These are phyloP conservation scores for Diaporthe helianthi DNA, from an alignment of 2,329 filamentous ascomycete genomes.

Conservation along the genomic window DNA sequence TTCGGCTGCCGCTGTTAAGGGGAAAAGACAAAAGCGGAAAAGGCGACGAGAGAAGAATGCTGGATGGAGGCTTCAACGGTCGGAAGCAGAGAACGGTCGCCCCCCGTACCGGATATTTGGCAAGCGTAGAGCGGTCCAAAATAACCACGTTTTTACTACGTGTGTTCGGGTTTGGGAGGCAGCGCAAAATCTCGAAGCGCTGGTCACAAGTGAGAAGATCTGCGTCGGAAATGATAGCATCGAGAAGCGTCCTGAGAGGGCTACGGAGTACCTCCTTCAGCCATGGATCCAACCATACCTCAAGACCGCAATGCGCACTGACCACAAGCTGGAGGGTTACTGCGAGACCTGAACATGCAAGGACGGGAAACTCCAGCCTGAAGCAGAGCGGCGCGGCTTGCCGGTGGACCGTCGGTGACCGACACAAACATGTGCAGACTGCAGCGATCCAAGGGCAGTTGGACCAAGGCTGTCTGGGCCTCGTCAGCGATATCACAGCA, in stretches of 20 bases:
- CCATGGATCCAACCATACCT: conserved; percentile 26
- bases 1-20: neutral
- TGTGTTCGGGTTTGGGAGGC: conserved; percentile 15
- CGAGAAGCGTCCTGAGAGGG: conserved; percentile 16
- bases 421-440: conserved; percentile 9
- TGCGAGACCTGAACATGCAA: conserved; percentile 12
- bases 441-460: conserved; percentile 17
- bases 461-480: conserved; percentile 1
- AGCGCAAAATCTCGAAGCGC: conserved; percentile 1
- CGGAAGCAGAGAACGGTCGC: conserved; percentile 5
- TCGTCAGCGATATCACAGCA: conserved; percentile 8
- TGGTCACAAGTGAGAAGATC: conserved; percentile 34
- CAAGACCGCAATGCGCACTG: neutral
- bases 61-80: conserved; percentile 19
- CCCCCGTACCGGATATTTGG: conserved; percentile 11
- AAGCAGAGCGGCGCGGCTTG: conserved; percentile 17
- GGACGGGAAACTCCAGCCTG: conserved; percentile 6
- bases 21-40: neutral
- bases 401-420: conserved; percentile 17
- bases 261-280: conserved; percentile 12
- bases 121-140: conserved; percentile 15
- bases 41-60: neutral
- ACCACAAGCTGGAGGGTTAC: neutral
- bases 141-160: neutral
- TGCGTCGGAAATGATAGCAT: conserved; percentile 31